Conservation (phyloP, 2,329 filamentous ascomycete species). For the Colletotrichum phormii region DNA sequence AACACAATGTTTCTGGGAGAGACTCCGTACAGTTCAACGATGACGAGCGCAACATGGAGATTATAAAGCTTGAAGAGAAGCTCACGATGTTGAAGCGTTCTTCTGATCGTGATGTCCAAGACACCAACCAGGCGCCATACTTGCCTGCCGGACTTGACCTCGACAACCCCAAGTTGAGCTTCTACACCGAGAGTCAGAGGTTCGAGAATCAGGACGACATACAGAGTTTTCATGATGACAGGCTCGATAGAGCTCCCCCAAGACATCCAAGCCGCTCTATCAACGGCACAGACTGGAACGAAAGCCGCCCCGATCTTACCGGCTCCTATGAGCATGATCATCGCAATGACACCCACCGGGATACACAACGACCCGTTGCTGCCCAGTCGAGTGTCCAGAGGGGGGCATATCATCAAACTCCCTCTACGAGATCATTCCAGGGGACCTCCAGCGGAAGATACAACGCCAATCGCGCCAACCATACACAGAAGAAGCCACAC, state of each 20-base stretch:
- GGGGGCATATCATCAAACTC: no score
- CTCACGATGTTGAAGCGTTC: neutral
- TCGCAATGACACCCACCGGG: no score
- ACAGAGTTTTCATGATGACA: no score
- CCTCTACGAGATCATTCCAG: neutral
- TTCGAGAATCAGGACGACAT: no score
- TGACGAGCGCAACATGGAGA: neutral
- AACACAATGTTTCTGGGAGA: neutral
- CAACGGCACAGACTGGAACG: no score
- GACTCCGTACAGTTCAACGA: neutral
- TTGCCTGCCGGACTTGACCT: neutral
- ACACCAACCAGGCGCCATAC: neutral
- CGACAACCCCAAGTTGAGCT: neutral
- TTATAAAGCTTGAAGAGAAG: neutral
- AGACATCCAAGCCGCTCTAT: no score
- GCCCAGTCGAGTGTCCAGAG: neutral
- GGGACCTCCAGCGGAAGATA: neutral
- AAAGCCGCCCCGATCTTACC: no score
- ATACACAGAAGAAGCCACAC: neutral
- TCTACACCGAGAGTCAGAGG: no score
- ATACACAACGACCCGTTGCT: neutral
- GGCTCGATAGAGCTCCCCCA: no score
- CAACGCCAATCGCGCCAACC: neutral
- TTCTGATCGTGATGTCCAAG: neutral
- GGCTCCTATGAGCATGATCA: no score